Conservation (phyloP, 805 yeast species). For the Wickerhamomyces chambardii region DNA sequence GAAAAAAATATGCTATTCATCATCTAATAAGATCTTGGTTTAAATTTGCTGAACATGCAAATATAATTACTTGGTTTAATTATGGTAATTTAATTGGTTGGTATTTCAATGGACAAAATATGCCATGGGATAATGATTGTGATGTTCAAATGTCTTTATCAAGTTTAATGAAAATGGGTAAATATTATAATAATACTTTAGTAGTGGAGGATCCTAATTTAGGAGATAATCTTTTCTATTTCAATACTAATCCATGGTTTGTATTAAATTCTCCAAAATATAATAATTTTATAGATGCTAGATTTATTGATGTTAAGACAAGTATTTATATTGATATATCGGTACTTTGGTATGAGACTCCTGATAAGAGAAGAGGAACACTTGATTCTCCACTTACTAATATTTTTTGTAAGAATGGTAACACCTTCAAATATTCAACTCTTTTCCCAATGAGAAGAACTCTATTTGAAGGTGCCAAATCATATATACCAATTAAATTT, state of each 20-base stretch:
- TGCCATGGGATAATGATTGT: constrained; percentile 50
- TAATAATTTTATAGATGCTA: constrained; percentile 19
- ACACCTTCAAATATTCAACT: constrained; percentile 21
- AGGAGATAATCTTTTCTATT: constrained; percentile 21
- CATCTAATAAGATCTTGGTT: constrained; percentile 1
- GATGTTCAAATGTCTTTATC: constrained; percentile 42
- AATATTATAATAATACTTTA: constrained; percentile 31
- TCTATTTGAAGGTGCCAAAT: constrained; percentile 35
- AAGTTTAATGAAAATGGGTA: constrained; percentile 36
- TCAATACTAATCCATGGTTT: constrained; percentile 42
- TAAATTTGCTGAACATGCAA: constrained; percentile 1
- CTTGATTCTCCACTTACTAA: too few species aligned
- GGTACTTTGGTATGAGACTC: constrained; percentile 18
- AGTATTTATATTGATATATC: constrained; percentile 43
- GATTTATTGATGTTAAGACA: constrained; percentile 38
- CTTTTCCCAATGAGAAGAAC: constrained; percentile 35
- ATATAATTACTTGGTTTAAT: not conserved
- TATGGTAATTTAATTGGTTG: constrained; percentile 7
- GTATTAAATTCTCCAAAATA: constrained; percentile 33
- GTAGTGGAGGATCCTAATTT: constrained; percentile 27
- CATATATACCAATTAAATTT: constrained; percentile 27
- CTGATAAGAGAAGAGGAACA: constrained; percentile 6
- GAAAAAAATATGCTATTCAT: not conserved
- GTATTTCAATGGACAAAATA: constrained; percentile 44
- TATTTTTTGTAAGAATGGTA: constrained; percentile 19